phyloP scores from a whole-genome alignment of 306 rosid genomes.

The Pueraria montana region DNA sequence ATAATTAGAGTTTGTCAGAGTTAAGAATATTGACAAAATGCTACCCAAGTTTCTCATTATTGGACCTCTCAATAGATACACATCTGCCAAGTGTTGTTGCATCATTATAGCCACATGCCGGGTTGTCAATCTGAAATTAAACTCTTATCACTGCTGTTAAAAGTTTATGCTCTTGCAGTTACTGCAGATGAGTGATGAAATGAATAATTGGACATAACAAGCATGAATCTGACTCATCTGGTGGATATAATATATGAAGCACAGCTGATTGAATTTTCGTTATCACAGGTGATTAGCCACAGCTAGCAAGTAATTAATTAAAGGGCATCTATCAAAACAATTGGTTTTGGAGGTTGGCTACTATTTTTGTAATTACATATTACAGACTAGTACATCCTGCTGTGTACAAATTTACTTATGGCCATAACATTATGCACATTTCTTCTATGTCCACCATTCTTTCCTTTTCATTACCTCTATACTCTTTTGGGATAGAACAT shows the following conservation, averaged over 20 bases:
- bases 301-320: neutral
- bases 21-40: constrained; percentile 40
- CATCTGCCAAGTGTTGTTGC: constrained; percentile 4
- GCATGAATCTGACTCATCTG: constrained; percentile 17
- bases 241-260: constrained; percentile 26
- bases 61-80: constrained; percentile 30
- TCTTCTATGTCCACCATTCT: neutral
- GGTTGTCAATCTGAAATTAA: constrained; percentile 15
- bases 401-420: constrained; percentile 7
- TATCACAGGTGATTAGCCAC: neutral
- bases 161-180: constrained; percentile 36
- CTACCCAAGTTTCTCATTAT: constrained; percentile 29
- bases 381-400: neutral
- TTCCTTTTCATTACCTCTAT: constrained; percentile 3
- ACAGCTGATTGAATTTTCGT: neutral
- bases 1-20: neutral
- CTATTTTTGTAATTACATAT: neutral
- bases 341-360: constrained; percentile 13
- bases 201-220: constrained; percentile 26
- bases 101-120: neutral
- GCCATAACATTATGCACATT: neutral
- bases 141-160: constrained; percentile 1
- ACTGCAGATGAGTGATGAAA: neutral
- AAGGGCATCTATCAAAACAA: constrained; percentile 20
- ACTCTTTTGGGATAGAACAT: neutral